Evolutionary conservation across 805 yeast genomes (phyloP).

Genomic region (Pichia occidentalis): DNA sequence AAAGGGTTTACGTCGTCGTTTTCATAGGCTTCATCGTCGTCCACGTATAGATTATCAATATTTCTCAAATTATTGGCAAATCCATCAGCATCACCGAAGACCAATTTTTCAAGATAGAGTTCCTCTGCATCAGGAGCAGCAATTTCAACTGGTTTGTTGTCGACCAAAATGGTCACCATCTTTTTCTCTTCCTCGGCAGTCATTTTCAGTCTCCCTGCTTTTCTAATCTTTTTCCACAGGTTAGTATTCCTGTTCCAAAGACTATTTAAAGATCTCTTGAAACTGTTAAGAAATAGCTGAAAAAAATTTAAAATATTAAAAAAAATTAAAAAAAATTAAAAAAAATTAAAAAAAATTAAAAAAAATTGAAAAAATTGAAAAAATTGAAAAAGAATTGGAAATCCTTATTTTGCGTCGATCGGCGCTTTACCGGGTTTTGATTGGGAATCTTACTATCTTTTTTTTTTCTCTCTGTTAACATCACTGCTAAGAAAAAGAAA

Average conservation of each 20-base stretch:
- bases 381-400: no score
- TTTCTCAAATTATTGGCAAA: slow-evolving; percentile 59
- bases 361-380: no score
- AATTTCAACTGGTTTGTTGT: slow-evolving; percentile 21
- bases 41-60: slow-evolving; percentile 50
- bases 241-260: neutral
- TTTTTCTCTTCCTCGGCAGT: slow-evolving; percentile 13
- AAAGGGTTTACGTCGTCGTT: slow-evolving; percentile 18
- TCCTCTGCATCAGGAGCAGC: slow-evolving; percentile 87
- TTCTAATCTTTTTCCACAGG: neutral
- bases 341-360: no score
- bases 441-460: no score
- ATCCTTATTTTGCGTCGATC: no score
- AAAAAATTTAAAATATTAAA: slow-evolving; percentile 1
- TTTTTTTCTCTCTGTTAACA: no score
- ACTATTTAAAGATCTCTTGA: slow-evolving; percentile 1
- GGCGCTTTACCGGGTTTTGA: no score
- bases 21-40: slow-evolving; percentile 37
- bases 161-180: slow-evolving; percentile 1
- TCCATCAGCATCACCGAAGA: slow-evolving; percentile 82
- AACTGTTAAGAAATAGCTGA: slow-evolving; percentile 3
- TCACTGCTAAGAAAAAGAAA: no score
- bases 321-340: slow-evolving; percentile 2
- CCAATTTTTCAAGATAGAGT: slow-evolving; percentile 66
- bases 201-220: slow-evolving; percentile 1